A percentile compares a stretch with the other conserved stretches of the same genome.
Evolutionary conservation across 768 basidiomycete genomes (phyloP).

Genomic region (Omphalotus guepiniiformis): DNA sequence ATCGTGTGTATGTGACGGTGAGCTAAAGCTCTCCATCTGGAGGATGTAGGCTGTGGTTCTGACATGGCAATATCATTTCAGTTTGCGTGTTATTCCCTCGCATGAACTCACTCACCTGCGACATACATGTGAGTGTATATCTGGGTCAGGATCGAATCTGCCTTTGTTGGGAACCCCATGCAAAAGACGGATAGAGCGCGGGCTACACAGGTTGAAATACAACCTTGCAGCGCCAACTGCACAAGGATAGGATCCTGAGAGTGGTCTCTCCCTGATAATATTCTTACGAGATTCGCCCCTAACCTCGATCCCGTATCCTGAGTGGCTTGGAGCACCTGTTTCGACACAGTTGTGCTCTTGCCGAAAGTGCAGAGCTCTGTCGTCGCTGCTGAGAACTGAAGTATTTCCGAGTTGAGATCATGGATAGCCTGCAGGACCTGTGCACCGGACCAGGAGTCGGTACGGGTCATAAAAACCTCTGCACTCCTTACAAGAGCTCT

Average conservation of each 20-base stretch:
- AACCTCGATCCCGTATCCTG: slow-evolving; percentile 60
- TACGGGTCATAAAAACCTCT: slow-evolving; percentile 70
- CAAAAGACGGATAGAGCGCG: slow-evolving; percentile 69
- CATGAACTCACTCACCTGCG: slow-evolving; percentile 35
- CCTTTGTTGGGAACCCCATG: slow-evolving; percentile 67
- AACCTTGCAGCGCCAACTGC: slow-evolving; percentile 72
- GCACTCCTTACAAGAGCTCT: slow-evolving; percentile 52
- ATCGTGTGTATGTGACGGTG: slow-evolving; percentile 64
- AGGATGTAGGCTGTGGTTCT: slow-evolving; percentile 77
- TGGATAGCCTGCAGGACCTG: slow-evolving; percentile 76
- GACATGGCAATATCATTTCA: slow-evolving; percentile 12
- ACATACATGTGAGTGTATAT: slow-evolving; percentile 57
- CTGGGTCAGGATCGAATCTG: slow-evolving; percentile 59
- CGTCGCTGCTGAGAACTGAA: slow-evolving; percentile 75
- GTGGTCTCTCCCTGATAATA: slow-evolving; percentile 62
- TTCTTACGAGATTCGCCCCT: slow-evolving; percentile 56
- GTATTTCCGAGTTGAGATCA: slow-evolving; percentile 75
- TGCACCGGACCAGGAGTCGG: slow-evolving; percentile 71
- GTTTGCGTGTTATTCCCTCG: not conserved
- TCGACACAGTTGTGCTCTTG: slow-evolving; percentile 31
- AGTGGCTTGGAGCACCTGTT: slow-evolving; percentile 46
- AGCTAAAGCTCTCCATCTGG: slow-evolving; percentile 72
- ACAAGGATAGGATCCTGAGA: slow-evolving; percentile 73
- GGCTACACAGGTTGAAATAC: slow-evolving; percentile 60
- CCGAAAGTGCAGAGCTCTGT: slow-evolving; percentile 62